A percentile compares a stretch with the other conserved stretches of the same genome.
phyloP scores from a whole-genome alignment of 192 early-diverging fungal genomes.

The Linnemannia hyalina region DNA sequence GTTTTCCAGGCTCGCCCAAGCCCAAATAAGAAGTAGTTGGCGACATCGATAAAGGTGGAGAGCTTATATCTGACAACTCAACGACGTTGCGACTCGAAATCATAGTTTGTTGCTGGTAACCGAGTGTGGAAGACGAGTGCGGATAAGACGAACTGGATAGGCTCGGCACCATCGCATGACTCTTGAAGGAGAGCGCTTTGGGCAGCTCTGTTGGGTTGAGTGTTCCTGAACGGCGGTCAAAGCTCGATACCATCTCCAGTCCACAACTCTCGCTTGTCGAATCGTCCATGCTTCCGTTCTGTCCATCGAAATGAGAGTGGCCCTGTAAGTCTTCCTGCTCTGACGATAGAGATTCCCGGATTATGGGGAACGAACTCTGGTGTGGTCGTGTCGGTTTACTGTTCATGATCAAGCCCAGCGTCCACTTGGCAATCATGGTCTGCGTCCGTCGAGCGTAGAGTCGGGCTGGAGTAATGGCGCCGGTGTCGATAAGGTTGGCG shows the following conservation, averaged over 20 bases:
- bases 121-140: slow-evolving; percentile 22
- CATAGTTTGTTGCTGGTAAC: slow-evolving; percentile 10
- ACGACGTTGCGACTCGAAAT: slow-evolving; percentile 27
- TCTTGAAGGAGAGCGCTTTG: slow-evolving; percentile 37
- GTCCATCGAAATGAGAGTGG: neutral
- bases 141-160: slow-evolving; percentile 37
- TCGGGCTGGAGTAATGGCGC: slow-evolving; percentile 50
- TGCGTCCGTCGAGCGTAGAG: slow-evolving; percentile 48
- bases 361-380: slow-evolving; percentile 21
- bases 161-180: slow-evolving; percentile 15
- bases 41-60: slow-evolving; percentile 27
- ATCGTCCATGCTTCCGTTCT: slow-evolving; percentile 9
- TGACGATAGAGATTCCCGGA: slow-evolving; percentile 37
- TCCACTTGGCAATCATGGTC: slow-evolving; percentile 57
- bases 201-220: slow-evolving; percentile 32
- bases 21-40: slow-evolving; percentile 31
- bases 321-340: slow-evolving; percentile 29
- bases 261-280: neutral
- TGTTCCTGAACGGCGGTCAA: slow-evolving; percentile 17
- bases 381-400: slow-evolving; percentile 20
- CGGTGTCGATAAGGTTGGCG: slow-evolving; percentile 48
- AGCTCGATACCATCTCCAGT: slow-evolving; percentile 30
- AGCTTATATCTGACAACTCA: slow-evolving; percentile 46
- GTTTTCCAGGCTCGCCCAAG: slow-evolving; percentile 18
- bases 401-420: slow-evolving; percentile 49